These are phyloP conservation scores for Adansonia grandidieri DNA, from an alignment of 441 rosid genomes.

Conservation along the genomic window DNA sequence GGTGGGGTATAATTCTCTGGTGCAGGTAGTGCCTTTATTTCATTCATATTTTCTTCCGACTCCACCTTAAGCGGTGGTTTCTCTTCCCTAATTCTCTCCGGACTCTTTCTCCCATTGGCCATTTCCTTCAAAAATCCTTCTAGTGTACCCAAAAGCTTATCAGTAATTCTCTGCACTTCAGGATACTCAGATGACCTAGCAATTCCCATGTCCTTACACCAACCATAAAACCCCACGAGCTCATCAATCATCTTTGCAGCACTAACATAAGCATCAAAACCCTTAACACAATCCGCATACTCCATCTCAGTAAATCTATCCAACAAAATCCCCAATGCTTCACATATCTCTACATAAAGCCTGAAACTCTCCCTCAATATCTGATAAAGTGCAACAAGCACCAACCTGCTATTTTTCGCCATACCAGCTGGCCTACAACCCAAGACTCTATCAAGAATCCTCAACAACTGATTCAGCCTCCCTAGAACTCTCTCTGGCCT, in stretches of 20 bases:
- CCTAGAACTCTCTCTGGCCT: conserved; percentile 39
- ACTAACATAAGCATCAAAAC: conserved; percentile 53
- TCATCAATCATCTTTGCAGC: conserved; percentile 66
- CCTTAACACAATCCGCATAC: conserved; percentile 57
- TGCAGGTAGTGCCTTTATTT: conserved; percentile 62
- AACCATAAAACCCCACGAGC: conserved; percentile 51
- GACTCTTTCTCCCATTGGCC: conserved; percentile 49
- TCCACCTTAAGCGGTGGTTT: conserved; percentile 40
- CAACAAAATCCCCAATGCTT: conserved; percentile 50
- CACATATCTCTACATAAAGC: conserved; percentile 58
- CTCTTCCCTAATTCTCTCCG: conserved; percentile 47
- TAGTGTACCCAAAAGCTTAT: conserved; percentile 55
- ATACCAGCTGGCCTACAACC: conserved; percentile 51
- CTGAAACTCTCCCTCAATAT: conserved; percentile 62
- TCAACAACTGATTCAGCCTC: conserved; percentile 38
- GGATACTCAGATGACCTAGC: conserved; percentile 68
- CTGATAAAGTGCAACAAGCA: conserved; percentile 50
- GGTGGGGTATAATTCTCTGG: conserved; percentile 50
- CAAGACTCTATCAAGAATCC: conserved; percentile 42
- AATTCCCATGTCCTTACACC: conserved; percentile 63
- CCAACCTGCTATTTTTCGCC: conserved; percentile 56
- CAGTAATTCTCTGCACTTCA: conserved; percentile 57
- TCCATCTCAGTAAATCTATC: conserved; percentile 61
- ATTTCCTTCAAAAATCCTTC: conserved; percentile 59
- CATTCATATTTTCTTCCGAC: conserved; percentile 45